Base-by-base conservation (phyloP, 768 basidiomycete species). In the Termitomyces eurrhizus region DNA sequence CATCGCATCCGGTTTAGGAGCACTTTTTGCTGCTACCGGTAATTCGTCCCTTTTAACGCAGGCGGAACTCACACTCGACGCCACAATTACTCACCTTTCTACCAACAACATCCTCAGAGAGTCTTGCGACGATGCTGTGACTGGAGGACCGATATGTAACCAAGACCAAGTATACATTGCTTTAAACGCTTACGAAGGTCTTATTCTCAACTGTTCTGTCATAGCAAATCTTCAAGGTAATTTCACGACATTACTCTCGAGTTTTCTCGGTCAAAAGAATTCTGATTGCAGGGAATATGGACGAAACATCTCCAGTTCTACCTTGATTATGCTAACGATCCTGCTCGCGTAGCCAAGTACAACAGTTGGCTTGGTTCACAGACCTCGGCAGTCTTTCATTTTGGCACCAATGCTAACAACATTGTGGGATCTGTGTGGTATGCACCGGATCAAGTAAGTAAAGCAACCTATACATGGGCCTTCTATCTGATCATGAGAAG, bases 51-150 rank as follows among this genome's bases (percentile, higher is more conserved):
- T 80, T 11, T 70, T 84, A 36, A 70, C 75, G 33, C 72, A 80
- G 66, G 83, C 82, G 2, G 80, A 84, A 67, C 76, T 80, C 49
- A 83, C 81, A 13, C 69, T 85, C 41, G 78, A 83, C 60, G 82
- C 82, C 1, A 81, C 82, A 14, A 79, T 83, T 18, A 52, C 59
- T 13, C 65, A 68, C 29, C 68, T 83, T 37, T 75, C 81, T 2
- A 65, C 61, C 3, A 72, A 77, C 61, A 68, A 71, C 57, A 78
- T 81, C 60, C 73, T 84, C 39, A 78, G 71, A 60, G 83, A 84
- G 67, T 78, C 82, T 1, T 85, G 84, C 56, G 84, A 85, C 62
- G 69, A 79, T 56, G 76, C 79, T 11, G 63, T 69, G 14, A 58
- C 75, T 0, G 75, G 77, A 26, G 74, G 73, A 32, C 35, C 76